Evolutionary conservation across 768 basidiomycete species (phyloP).

Genomic region (Tylopilus subfusipes): DNA sequence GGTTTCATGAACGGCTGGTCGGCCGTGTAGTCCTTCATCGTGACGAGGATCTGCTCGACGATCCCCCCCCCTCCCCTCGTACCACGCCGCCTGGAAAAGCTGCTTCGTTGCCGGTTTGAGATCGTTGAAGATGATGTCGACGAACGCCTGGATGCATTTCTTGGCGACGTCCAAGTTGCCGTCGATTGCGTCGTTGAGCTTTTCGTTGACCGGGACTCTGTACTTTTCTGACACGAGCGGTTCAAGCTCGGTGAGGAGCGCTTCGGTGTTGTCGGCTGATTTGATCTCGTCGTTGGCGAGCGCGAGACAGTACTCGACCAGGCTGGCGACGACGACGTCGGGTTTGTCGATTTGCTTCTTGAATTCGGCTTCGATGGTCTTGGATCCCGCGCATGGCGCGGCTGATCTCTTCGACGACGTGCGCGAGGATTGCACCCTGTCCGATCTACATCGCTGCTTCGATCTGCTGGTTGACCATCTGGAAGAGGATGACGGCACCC

Average conservation of each 20-base stretch:
- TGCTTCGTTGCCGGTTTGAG: constrained; percentile 81
- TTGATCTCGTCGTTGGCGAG: constrained; percentile 98
- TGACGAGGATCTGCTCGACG: constrained; percentile 87
- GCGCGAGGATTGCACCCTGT: constrained; percentile 88
- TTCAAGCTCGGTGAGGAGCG: constrained; percentile 80
- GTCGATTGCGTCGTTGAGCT: constrained; percentile 94
- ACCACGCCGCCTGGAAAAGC: constrained; percentile 85
- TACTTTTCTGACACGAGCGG: constrained; percentile 94
- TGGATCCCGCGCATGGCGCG: constrained; percentile 89
- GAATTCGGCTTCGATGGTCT: constrained; percentile 80
- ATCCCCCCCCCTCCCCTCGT: too few species aligned
- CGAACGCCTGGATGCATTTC: constrained; percentile 91
- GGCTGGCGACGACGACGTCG: constrained; percentile 80
- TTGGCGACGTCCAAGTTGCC: constrained; percentile 98
- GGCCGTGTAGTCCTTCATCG: too few species aligned
- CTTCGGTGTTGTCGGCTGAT: constrained; percentile 90
- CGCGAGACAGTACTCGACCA: constrained; percentile 95
- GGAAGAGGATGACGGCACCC: constrained; percentile 92
- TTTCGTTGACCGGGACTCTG: constrained; percentile 72
- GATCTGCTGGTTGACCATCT: constrained; percentile 97
- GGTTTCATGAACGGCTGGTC: constrained; percentile 91
- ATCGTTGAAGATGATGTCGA: constrained; percentile 94
- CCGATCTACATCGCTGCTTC: constrained; percentile 94
- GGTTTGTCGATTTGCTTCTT: constrained; percentile 86
- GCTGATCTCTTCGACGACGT: constrained; percentile 83